These are phyloP conservation scores for Auricularia auricula-judae DNA, from an alignment of 768 basidiomycete species.

Conservation along the genomic window DNA sequence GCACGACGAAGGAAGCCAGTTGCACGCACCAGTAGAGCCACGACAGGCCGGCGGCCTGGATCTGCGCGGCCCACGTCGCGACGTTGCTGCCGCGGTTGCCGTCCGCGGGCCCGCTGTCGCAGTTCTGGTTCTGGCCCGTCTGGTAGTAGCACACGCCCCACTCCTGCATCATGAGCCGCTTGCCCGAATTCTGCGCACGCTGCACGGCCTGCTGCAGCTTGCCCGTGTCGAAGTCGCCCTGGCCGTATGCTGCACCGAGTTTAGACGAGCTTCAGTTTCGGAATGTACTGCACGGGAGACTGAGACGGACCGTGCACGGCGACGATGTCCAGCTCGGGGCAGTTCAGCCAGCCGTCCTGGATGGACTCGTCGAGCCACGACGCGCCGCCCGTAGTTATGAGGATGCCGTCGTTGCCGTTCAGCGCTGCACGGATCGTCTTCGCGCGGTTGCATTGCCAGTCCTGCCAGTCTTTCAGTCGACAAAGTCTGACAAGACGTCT, in stretches of 20 bases:
- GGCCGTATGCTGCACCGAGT: constrained; percentile 16
- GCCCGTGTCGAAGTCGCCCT: constrained; percentile 15
- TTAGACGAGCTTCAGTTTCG: background rate
- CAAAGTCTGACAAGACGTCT: constrained; percentile 10
- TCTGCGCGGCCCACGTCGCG: constrained; percentile 21
- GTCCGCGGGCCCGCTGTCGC: constrained; percentile 13
- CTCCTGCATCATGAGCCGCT: constrained; percentile 25
- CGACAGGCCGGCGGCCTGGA: constrained; percentile 25
- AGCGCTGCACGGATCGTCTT: constrained; percentile 15
- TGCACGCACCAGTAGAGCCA: constrained; percentile 11
- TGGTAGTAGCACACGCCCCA: constrained; percentile 22
- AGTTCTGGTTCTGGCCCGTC: constrained; percentile 19
- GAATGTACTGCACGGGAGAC: background rate
- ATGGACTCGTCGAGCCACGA: constrained; percentile 14
- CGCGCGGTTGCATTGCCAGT: constrained; percentile 21
- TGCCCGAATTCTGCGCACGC: constrained; percentile 23
- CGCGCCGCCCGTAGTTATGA: constrained; percentile 17
- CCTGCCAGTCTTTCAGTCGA: constrained; percentile 7
- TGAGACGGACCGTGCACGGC: constrained; percentile 20
- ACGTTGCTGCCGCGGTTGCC: constrained; percentile 24
- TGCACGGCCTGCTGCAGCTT: constrained; percentile 12
- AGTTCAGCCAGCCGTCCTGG: constrained; percentile 15
- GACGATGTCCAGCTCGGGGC: constrained; percentile 22
- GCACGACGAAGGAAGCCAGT: no score
- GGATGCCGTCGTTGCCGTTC: constrained; percentile 14